These are phyloP conservation scores for Ogataea corticis DNA, from an alignment of 805 yeast genomes.

Conservation along the genomic window DNA sequence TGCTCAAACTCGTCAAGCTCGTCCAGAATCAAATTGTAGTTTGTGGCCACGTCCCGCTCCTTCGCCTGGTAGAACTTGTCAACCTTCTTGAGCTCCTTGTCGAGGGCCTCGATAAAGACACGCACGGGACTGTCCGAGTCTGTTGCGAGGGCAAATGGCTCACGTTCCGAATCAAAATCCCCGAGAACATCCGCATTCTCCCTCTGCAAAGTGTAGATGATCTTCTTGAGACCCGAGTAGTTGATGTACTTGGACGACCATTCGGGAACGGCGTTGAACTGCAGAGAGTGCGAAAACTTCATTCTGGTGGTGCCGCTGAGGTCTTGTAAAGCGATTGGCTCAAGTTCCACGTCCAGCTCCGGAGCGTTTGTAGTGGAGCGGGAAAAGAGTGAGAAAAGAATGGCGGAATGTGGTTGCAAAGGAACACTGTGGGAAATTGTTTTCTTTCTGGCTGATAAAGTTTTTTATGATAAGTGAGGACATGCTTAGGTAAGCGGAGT, in stretches of 20 bases:
- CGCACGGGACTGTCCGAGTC: slow-evolving; percentile 48
- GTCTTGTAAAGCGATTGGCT: slow-evolving; percentile 24
- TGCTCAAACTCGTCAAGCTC: slow-evolving; percentile 66
- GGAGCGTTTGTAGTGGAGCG: neutral
- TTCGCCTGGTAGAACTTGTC: slow-evolving; percentile 71
- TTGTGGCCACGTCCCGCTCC: slow-evolving; percentile 56
- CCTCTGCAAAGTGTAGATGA: slow-evolving; percentile 79
- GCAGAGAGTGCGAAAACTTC: slow-evolving; percentile 95
- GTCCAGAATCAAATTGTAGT: slow-evolving; percentile 54
- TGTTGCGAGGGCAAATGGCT: slow-evolving; percentile 34
- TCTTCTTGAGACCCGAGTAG: slow-evolving; percentile 82
- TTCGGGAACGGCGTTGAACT: slow-evolving; percentile 97
- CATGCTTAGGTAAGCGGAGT: neutral
- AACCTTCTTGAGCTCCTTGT: slow-evolving; percentile 73
- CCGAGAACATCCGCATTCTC: slow-evolving; percentile 41
- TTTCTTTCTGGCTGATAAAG: neutral
- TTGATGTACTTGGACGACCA: slow-evolving; percentile 94
- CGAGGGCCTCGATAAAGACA: slow-evolving; percentile 71
- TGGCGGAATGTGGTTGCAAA: neutral
- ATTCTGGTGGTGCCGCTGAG: slow-evolving; percentile 38
- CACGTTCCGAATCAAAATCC: slow-evolving; percentile 26
- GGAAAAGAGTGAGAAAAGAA: slow-evolving; percentile 1
- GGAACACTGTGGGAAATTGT: neutral
- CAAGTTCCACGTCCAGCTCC: neutral
- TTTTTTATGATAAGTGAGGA: neutral